Base-by-base conservation (phyloP, 257 asterid species). In the Przewalskia tangutica region DNA sequence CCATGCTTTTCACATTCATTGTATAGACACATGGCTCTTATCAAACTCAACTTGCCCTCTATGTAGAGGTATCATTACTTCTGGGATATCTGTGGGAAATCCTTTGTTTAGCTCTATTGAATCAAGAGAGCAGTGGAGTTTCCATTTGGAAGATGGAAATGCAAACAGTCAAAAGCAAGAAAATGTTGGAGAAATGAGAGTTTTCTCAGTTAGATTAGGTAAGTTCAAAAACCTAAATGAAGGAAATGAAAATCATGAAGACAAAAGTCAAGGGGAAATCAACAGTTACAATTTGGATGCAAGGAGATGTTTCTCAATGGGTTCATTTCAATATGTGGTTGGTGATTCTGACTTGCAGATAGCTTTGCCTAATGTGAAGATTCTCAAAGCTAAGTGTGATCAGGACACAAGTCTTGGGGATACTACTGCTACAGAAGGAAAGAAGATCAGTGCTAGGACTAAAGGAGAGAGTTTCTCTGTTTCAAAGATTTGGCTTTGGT, bases 21-120 rank as follows among this genome's bases (percentile, higher is more conserved):
- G 99, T 82, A 92, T 93, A 36, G 99, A 95, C 60, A 95, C 98
- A 63, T 95, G 99, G 99, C 97, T 95, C 10, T 85, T 93, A 27
- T 91, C 98, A 6, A 93, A 93, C 84, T 95, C 99, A 5, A 89
- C 97, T 0, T 95, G 99, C 56, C 99, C 99, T 51, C 91, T 95
- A 34, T 95, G 99, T 81, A 87, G 99, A 82, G 92, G 90, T 77
- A 77, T 83, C 70, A 90, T 92, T 62, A 84, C 77, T 17, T 76
- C 83, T 32, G 67, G 56, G 12, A 48, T 64, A 64, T 81, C 83
- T 10, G 13, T 68, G 34, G 85, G 62, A 34, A 71, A 42, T 50
- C 65, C 86, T 27, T 18, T 77, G 80, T 80, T 65, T 54, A 38
- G 54, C 55, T 55, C 62, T 23, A 50, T 50, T 60, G 85, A 75